Base-by-base conservation (phyloP, 495 filamentous ascomycete genomes). In the Bacidia rubella region DNA sequence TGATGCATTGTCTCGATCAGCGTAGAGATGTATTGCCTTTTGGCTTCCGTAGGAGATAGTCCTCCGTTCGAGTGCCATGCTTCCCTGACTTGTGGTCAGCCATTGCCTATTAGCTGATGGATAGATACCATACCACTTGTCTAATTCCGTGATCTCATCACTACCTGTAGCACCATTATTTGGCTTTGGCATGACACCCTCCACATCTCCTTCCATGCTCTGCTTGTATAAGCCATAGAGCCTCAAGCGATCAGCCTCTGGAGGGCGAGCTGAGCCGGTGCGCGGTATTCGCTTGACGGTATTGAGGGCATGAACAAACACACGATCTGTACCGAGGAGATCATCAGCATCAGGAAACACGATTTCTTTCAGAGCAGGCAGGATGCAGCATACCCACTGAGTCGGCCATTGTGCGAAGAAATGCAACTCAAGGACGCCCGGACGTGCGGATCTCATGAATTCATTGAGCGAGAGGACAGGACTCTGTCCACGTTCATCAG, bases 201-300 rank as follows among this genome's bases (percentile, higher is more conserved):
- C 83, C 3, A 96, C 90, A 68, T 97, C 88, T 27, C 92, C 92
- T 69, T 97, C 81, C 90, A 95, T 97, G 57, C 86, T 88, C 70
- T 98, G 92, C 66, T 98, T 98, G 70, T 97, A 98, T 55, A 98
- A 75, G 48, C 92, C 92, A 80, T 98, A 98, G 51, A 98, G 82
- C 57, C 81, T 83, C 58, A 98, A 71, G 23, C 92, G 85, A 60
- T 90, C 90, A 27, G 76, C 70, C 9, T 89, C 75, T 32, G 92
- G 93, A 19, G 92, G 92, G 38, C 90, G 82, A 48, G 85, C 78
- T 39, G 86, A 86, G 22, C 92, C 90, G 12, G 88, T 93, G 61
- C 88, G 89, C 59, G 87, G 87, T 54, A 98, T 95, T 61, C 92
- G 92, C 68, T 95, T 95, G 57, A 97, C 92, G 24, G 90, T 97